A percentile compares a stretch with the other conserved stretches of the same genome.
These are phyloP conservation scores for Adansonia rubrostipa DNA, from an alignment of 441 rosid species.

Conservation along the genomic window DNA sequence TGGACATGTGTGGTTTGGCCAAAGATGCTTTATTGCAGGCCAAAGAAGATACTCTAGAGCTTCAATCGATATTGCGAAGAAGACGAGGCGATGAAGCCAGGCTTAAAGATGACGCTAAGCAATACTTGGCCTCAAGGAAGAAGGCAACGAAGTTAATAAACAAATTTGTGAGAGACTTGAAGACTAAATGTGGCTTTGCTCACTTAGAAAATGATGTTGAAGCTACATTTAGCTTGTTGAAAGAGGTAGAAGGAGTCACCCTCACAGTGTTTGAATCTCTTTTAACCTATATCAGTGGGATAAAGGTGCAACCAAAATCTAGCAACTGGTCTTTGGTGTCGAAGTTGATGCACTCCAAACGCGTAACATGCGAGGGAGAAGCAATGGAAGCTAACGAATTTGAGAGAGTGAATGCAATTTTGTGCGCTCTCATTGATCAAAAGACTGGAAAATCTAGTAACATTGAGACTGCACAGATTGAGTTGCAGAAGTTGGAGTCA, in stretches of 20 bases:
- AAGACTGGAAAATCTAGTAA: slow-evolving; percentile 9
- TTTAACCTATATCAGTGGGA: slow-evolving; percentile 5
- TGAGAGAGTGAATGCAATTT: slow-evolving; percentile 32
- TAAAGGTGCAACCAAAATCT: neutral
- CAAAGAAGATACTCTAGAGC: slow-evolving; percentile 29
- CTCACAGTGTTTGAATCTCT: neutral
- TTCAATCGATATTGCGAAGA: slow-evolving; percentile 43
- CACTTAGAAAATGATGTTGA: slow-evolving; percentile 11
- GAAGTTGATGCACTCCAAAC: slow-evolving; percentile 21
- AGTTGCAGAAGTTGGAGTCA: slow-evolving; percentile 14
- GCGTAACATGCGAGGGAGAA: neutral
- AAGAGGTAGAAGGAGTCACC: neutral
- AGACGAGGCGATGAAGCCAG: slow-evolving; percentile 32
- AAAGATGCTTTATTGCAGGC: too few relatives aligned
- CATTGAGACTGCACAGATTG: slow-evolving; percentile 13
- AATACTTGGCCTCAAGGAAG: slow-evolving; percentile 32
- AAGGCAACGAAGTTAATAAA: slow-evolving; percentile 28
- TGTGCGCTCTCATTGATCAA: slow-evolving; percentile 18
- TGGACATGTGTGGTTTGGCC: slow-evolving; percentile 37
- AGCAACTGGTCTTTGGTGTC: slow-evolving; percentile 22
- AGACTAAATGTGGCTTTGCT: slow-evolving; percentile 21
- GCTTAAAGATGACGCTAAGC: slow-evolving; percentile 21
- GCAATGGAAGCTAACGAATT: slow-evolving; percentile 28
- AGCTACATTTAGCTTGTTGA: neutral
- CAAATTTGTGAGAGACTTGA: slow-evolving; percentile 30